Percentiles rank a stretch among this genome's conserved stretches.
Evolutionary conservation across 192 early-diverging fungal genomes (phyloP).

Genomic region (Backusella parvicylindrica): DNA sequence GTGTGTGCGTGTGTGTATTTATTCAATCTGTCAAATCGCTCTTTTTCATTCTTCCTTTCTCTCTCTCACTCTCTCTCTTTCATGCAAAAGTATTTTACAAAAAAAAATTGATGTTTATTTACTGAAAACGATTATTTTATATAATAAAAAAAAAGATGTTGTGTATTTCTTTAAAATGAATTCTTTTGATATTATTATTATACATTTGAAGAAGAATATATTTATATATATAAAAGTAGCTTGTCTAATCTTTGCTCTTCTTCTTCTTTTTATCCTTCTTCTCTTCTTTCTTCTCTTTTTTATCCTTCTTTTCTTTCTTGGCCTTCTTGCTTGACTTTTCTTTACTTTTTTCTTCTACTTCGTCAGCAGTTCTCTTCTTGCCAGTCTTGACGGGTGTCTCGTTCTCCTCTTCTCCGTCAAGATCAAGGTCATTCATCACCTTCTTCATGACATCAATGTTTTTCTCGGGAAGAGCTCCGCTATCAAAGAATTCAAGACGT

Average conservation of each 20-base stretch:
- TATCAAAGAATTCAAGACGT: slow-evolving; percentile 91
- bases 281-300: slow-evolving; percentile 54
- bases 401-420: slow-evolving; percentile 36
- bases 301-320: slow-evolving; percentile 59
- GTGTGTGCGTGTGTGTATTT: no score
- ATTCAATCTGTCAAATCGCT: no score
- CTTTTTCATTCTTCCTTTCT: no score
- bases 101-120: neutral
- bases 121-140: no score
- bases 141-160: no score
- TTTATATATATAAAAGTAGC: neutral
- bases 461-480: slow-evolving; percentile 84
- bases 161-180: neutral
- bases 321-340: slow-evolving; percentile 37
- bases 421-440: slow-evolving; percentile 60
- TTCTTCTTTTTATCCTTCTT: slow-evolving; percentile 58
- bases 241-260: slow-evolving; percentile 42
- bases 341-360: slow-evolving; percentile 73
- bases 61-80: no score
- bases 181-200: neutral
- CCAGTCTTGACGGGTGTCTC: slow-evolving; percentile 4
- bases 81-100: neutral
- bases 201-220: neutral
- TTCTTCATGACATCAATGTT: slow-evolving; percentile 96
- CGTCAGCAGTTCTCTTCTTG: slow-evolving; percentile 47